These are phyloP conservation scores for Solanum chaucha DNA, from an alignment of 257 asterid genomes.

Conservation along the genomic window DNA sequence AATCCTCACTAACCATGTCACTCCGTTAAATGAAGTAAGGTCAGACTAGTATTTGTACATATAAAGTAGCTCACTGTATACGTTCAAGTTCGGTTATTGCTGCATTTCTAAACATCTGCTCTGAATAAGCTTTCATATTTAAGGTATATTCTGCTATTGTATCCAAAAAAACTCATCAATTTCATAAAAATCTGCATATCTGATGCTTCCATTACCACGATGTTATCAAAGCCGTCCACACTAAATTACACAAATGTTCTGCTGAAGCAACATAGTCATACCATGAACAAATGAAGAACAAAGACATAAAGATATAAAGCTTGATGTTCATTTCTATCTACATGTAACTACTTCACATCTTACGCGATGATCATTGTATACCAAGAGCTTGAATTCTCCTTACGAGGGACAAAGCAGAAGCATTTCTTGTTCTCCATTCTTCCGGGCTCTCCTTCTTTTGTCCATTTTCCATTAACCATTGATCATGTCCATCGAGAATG, in stretches of 20 bases:
- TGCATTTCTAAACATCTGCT: neutral
- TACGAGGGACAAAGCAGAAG: conserved; percentile 39
- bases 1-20: neutral
- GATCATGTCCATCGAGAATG: conserved; percentile 75
- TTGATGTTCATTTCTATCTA: neutral
- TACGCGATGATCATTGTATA: conserved; percentile 35
- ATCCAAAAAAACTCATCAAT: neutral
- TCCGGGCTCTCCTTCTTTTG: conserved; percentile 37
- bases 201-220: neutral
- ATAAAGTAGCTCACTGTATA: neutral
- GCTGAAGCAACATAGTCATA: neutral
- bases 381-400: conserved; percentile 89
- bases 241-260: neutral
- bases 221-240: neutral
- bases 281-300: neutral
- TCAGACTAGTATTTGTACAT: neutral
- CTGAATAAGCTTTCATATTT: neutral
- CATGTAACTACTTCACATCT: neutral
- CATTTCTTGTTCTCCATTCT: conserved; percentile 72
- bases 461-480: conserved; percentile 37
- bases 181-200: neutral
- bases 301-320: neutral
- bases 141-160: neutral
- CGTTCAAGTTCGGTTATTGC: too few relatives aligned
- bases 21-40: neutral